These are phyloP conservation scores for Nigrospora oryzae DNA, from an alignment of 2,329 filamentous ascomycete genomes.

Conservation along the genomic window DNA sequence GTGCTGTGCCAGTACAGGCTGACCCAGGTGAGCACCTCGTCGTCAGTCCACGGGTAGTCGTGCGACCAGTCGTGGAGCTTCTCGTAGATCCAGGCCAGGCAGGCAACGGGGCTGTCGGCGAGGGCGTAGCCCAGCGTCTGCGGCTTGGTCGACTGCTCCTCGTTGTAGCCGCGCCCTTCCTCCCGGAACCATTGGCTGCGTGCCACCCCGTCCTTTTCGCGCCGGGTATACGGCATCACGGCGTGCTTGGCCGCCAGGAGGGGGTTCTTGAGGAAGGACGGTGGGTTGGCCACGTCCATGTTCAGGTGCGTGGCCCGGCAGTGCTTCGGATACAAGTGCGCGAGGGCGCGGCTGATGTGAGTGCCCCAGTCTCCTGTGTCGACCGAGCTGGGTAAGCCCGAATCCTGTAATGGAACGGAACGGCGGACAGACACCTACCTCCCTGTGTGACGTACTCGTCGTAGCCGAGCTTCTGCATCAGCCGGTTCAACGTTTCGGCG, in stretches of 20 bases:
- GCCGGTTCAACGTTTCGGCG: slow-evolving; percentile 54
- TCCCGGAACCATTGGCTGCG: slow-evolving; percentile 48
- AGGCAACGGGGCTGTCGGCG: slow-evolving; percentile 59
- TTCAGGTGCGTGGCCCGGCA: slow-evolving; percentile 57
- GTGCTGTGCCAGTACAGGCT: slow-evolving; percentile 64
- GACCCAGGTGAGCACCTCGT: slow-evolving; percentile 70
- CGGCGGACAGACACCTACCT: slow-evolving; percentile 9
- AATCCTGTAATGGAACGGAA: not conserved
- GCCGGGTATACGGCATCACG: slow-evolving; percentile 40
- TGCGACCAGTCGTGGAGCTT: slow-evolving; percentile 75
- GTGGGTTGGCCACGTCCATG: slow-evolving; percentile 35
- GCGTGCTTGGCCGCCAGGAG: slow-evolving; percentile 48
- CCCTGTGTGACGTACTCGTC: slow-evolving; percentile 37
- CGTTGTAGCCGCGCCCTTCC: slow-evolving; percentile 51
- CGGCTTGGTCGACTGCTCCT: slow-evolving; percentile 58
- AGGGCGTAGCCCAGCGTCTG: slow-evolving; percentile 65
- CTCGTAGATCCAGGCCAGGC: slow-evolving; percentile 74
- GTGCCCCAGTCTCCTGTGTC: slow-evolving; percentile 59
- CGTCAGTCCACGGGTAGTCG: slow-evolving; percentile 62
- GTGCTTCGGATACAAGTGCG: slow-evolving; percentile 46
- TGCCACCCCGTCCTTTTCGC: slow-evolving; percentile 41
- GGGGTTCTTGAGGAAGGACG: slow-evolving; percentile 42
- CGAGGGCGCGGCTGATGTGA: slow-evolving; percentile 54
- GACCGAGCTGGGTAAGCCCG: slow-evolving; percentile 17
- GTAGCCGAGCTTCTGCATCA: slow-evolving; percentile 64